Conservation (phyloP, 2,329 filamentous ascomycete genomes). For the Seiridium cupressi region DNA sequence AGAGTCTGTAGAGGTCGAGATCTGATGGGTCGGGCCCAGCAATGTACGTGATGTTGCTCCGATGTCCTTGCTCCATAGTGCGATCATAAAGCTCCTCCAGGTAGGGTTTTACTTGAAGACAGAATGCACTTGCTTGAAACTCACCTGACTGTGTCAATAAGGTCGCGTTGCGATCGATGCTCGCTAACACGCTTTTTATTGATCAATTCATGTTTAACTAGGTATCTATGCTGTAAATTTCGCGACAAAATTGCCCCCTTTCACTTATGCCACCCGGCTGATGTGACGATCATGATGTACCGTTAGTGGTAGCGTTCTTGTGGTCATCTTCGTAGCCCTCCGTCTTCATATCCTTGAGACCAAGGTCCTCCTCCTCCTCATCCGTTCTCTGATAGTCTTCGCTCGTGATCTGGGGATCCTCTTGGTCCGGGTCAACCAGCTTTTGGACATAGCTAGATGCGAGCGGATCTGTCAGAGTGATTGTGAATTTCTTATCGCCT, state of each 20-base stretch:
- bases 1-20: too few relatives aligned
- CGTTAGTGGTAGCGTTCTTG: background rate
- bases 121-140: too few relatives aligned
- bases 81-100: too few relatives aligned
- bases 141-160: too few relatives aligned
- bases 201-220: background rate
- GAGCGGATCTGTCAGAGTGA: slow-evolving; percentile 83
- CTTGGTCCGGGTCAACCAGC: slow-evolving; percentile 66
- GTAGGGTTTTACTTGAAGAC: too few relatives aligned
- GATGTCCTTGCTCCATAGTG: too few relatives aligned
- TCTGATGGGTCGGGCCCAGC: too few relatives aligned
- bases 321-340: slow-evolving; percentile 74
- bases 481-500: slow-evolving; percentile 76
- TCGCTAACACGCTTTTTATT: background rate
- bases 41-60: too few relatives aligned
- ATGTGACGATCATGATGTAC: background rate
- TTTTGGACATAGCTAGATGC: slow-evolving; percentile 95
- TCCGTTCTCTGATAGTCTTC: slow-evolving; percentile 85
- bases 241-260: background rate
- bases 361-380: slow-evolving; percentile 92
- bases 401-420: slow-evolving; percentile 76
- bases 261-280: background rate
- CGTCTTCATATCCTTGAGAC: slow-evolving; percentile 87
- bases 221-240: slow-evolving; percentile 4
- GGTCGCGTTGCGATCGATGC: too few relatives aligned